Base-by-base conservation (phyloP, 1,284 basidiomycete species). In the Quambalaria eucalypti region DNA sequence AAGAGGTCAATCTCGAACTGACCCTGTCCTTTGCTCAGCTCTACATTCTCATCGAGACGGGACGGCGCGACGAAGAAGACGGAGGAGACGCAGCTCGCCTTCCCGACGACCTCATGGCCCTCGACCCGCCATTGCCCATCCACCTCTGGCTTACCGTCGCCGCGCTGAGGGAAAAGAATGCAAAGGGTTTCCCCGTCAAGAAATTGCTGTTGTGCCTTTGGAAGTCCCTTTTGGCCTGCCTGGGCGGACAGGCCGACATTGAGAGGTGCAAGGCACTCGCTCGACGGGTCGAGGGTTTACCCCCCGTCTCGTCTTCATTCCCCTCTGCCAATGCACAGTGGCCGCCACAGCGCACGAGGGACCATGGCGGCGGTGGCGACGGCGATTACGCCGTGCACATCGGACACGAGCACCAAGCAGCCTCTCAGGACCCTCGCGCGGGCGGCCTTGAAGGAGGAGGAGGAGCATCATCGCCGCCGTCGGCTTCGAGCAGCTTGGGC, bases 51-150 rank as follows among this genome's bases (percentile, higher is more conserved):
- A 54, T 74, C 30, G 71, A 75, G 50, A 61, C 66, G 28, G 62
- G 62, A 5, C 60, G 71, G 46, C 69, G 71, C 29, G 65, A 69
- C 23, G 59, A 64, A 23, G 66, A 63, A 28, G 68, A 66, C 54
- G 64, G 68, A 5, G 9, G 42, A 14, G 19, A 30, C 28, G 28
- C 28, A 14, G 8, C 4, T 7, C 49, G 28, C 30, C n/a, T 46
- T 12, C 9, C 16, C 6, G 9, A 28, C 19, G 28, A 25, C 48
- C 10, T 38, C 25, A 21, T 75, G 73, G 61, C 87, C 65, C 81
- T 96, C 77, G 89, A 95, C 51, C 92, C 93, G 2, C 90, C 93
- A 7, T 78, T 98, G 21, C 92, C 93, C 2, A 85, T 95, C 16
- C 92, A 91, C 75, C 80, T 98, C 19, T 88, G 96, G 78, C 86